Conservation (phyloP, 495 filamentous ascomycete species). For the Pyrenopolyporus hunteri region DNA sequence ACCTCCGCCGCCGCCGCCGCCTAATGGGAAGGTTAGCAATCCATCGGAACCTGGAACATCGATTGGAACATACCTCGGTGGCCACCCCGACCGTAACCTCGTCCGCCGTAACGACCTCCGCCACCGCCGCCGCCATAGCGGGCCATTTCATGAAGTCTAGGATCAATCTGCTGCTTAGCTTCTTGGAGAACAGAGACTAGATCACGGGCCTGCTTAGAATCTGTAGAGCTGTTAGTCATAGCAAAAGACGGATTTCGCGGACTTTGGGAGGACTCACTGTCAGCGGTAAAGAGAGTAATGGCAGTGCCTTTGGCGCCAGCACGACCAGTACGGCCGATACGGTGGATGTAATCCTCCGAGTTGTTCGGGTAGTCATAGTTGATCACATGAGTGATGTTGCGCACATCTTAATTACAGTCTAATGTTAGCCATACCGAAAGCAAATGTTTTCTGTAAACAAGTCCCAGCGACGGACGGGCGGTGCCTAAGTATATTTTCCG, state of each 20-base stretch:
- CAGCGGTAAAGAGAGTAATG: conserved; percentile 97
- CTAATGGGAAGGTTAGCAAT: conserved; percentile 21
- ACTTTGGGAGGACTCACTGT: conserved; percentile 71
- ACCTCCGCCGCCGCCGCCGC: conserved; percentile 44
- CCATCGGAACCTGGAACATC: background rate
- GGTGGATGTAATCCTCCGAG: conserved; percentile 99
- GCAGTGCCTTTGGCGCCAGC: conserved; percentile 91
- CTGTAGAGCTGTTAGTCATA: conserved; percentile 56
- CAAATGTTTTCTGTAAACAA: conserved; percentile 57
- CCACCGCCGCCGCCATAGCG: conserved; percentile 90
- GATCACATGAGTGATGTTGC: conserved; percentile 99
- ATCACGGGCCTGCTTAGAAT: conserved; percentile 96
- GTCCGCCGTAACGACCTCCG: conserved; percentile 65
- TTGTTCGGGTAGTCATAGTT: conserved; percentile 99
- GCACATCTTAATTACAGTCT: conserved; percentile 85
- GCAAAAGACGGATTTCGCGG: conserved; percentile 1
- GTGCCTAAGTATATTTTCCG: conserved; percentile 70
- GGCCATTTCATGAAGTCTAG: conserved; percentile 92
- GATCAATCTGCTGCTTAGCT: conserved; percentile 98
- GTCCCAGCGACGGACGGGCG: conserved; percentile 60
- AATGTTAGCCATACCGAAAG: conserved; percentile 75
- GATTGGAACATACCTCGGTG: conserved; percentile 59
- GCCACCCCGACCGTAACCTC: conserved; percentile 67
- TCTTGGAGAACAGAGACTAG: conserved; percentile 89
- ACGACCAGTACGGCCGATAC: conserved; percentile 96